Evolutionary conservation across 768 basidiomycete genomes (phyloP), one percentile per base, ranked within the genome.

Genomic region (Lactarius psammicola): DNA sequence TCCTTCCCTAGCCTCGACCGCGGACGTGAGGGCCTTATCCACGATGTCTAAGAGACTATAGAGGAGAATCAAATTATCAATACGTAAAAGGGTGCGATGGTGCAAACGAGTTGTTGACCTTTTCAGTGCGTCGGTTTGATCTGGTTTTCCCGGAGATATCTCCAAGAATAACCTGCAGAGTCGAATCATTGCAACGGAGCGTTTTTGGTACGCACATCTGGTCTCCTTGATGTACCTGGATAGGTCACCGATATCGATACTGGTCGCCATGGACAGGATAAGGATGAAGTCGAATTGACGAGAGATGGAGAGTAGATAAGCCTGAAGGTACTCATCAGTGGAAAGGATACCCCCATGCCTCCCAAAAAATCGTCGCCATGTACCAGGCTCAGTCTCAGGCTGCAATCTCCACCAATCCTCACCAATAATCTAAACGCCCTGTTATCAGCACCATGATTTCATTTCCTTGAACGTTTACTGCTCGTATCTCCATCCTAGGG

Each of bases 151-250:
- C 0, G 61, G 53, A 54, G 66, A 67, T 13, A 67, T 67, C 57
- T 67, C 66, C 51, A 67, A 23, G 53, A 67, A 67, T 15, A 67
- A 31, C 20, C 66, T 59, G 28, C 61, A 67, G n/a, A 67, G 62
- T 30, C 63, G 66, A 44, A 67, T 67, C 66, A 67, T 67, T 2
- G 66, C 66, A 53, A 67, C 51, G 18, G 66, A 67, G 28, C 66
- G 66, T 49, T 67, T 67, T 23, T 67, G 66, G 31, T 67, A 67
- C 17, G 66, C 61, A 20, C 66, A 42, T 59, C 66, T 62, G 1
- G 63, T 67, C 17, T 59, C 20, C 34, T 67, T 67, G 57, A 67
- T 44, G 51, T 67, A 59, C 44, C 63, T 67, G 38, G 51, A 63
- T 46, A 49, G n/a, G n/a, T 67, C 66, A 15, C 62, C 51, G 18